phyloP scores from a whole-genome alignment of 164 flowering plant species.

The Vitis amurensis region DNA sequence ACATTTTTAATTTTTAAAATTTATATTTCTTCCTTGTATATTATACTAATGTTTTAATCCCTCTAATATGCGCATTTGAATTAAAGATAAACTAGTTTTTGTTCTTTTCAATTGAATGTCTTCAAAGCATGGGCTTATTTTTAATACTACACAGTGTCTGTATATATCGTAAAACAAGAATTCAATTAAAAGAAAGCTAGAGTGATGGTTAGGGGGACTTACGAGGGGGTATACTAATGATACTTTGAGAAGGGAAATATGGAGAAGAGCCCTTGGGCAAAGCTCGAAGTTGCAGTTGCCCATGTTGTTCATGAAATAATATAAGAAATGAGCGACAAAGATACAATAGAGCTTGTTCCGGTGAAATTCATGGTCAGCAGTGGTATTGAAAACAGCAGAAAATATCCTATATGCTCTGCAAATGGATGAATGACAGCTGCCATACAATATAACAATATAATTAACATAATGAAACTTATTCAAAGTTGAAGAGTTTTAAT shows the following conservation, averaged over 20 bases:
- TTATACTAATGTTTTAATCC: conserved; percentile 18
- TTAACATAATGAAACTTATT: not conserved
- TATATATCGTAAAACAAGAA: too few relatives aligned
- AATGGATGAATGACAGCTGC: conserved; percentile 30
- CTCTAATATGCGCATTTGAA: conserved; percentile 13
- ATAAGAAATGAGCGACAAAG: conserved; percentile 13
- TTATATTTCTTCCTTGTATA: too few relatives aligned
- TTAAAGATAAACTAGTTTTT: not conserved
- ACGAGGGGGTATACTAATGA: conserved; percentile 11
- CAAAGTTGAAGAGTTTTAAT: too few relatives aligned
- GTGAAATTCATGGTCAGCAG: conserved; percentile 6
- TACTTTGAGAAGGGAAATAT: conserved; percentile 16
- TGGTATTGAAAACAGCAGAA: conserved; percentile 28
- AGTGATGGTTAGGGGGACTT: not conserved
- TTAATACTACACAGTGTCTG: too few relatives aligned
- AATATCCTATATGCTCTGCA: conserved; percentile 35
- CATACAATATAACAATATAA: not conserved
- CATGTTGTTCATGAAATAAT: conserved; percentile 36
- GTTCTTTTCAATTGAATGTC: conserved; percentile 20
- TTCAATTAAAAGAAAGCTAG: too few relatives aligned
- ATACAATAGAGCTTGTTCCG: conserved; percentile 11
- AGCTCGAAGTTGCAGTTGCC: conserved; percentile 46
- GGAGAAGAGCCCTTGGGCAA: conserved; percentile 26
- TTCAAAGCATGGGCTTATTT: not conserved
- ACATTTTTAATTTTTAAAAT: too few relatives aligned